phyloP scores from a whole-genome alignment of 2,329 filamentous ascomycete species.

The Colletotrichum falcatum region DNA sequence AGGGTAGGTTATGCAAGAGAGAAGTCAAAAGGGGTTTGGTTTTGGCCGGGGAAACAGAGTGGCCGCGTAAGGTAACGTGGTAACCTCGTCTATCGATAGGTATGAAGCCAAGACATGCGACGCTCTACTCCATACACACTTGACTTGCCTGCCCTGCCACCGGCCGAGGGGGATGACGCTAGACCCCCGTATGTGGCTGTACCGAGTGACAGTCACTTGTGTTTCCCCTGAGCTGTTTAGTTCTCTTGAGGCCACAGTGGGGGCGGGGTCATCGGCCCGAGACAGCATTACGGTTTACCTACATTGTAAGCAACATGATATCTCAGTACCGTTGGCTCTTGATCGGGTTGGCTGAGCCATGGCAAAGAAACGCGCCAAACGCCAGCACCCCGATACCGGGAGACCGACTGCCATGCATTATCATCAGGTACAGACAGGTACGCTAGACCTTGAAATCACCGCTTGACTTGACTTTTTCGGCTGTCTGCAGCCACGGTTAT shows the following conservation, averaged over 20 bases:
- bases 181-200: too few relatives aligned
- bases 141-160: slow-evolving; percentile 4
- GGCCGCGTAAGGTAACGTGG: slow-evolving; percentile 35
- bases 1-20: neutral
- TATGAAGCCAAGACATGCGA: slow-evolving; percentile 39
- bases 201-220: slow-evolving; percentile 8
- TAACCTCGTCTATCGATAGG: slow-evolving; percentile 33
- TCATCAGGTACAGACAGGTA: too few relatives aligned
- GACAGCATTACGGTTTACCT: too few relatives aligned
- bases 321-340: too few relatives aligned
- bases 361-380: too few relatives aligned
- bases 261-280: slow-evolving; percentile 33
- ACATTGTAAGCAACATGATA: too few relatives aligned
- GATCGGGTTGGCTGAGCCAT: too few relatives aligned
- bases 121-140: slow-evolving; percentile 5
- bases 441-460: neutral
- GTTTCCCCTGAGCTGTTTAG: neutral
- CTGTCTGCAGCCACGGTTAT: slow-evolving; percentile 11
- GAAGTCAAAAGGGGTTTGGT: neutral
- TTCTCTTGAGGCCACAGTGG: slow-evolving; percentile 18
- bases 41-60: slow-evolving; percentile 27
- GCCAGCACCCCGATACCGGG: too few relatives aligned
- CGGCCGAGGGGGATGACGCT: slow-evolving; percentile 13
- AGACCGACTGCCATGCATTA: neutral
- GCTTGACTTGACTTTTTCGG: slow-evolving; percentile 1